These are phyloP conservation scores for Inga oerstediana DNA, from an alignment of 306 rosid species.

Conservation along the genomic window DNA sequence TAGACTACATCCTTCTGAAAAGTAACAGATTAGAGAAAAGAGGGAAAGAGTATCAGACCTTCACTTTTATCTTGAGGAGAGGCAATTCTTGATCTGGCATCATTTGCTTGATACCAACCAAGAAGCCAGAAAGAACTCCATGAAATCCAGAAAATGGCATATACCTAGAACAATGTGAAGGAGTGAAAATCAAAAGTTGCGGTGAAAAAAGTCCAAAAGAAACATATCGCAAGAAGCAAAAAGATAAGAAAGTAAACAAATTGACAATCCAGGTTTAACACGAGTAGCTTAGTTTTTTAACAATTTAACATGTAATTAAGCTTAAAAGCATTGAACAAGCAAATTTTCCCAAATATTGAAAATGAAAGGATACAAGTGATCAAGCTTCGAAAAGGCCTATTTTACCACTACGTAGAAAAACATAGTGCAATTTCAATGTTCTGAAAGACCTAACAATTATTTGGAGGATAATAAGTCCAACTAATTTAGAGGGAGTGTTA, in stretches of 20 bases:
- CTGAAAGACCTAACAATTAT: neutral
- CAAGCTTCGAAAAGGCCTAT: conserved; percentile 4
- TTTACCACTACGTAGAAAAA: neutral
- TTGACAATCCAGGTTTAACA: neutral
- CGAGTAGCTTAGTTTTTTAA: neutral
- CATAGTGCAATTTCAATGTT: neutral
- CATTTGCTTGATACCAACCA: conserved; percentile 97
- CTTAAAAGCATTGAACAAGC: neutral
- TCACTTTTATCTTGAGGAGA: conserved; percentile 63
- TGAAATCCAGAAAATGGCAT: conserved; percentile 89
- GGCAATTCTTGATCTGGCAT: conserved; percentile 95
- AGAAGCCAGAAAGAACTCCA: conserved; percentile 84
- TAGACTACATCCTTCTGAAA: conserved; percentile 3
- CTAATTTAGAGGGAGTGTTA: neutral
- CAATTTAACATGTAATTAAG: neutral
- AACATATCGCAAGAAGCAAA: neutral
- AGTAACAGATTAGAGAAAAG: conserved; percentile 25
- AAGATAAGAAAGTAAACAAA: neutral
- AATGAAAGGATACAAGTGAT: conserved; percentile 5
- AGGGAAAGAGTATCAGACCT: conserved; percentile 51
- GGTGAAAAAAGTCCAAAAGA: conserved; percentile 13
- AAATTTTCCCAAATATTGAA: conserved; percentile 25
- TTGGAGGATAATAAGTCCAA: neutral
- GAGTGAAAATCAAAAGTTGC: neutral
- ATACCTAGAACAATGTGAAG: conserved; percentile 56